phyloP scores from a whole-genome alignment of 1,139 yeast species.

The Eremothecium gossypii region DNA sequence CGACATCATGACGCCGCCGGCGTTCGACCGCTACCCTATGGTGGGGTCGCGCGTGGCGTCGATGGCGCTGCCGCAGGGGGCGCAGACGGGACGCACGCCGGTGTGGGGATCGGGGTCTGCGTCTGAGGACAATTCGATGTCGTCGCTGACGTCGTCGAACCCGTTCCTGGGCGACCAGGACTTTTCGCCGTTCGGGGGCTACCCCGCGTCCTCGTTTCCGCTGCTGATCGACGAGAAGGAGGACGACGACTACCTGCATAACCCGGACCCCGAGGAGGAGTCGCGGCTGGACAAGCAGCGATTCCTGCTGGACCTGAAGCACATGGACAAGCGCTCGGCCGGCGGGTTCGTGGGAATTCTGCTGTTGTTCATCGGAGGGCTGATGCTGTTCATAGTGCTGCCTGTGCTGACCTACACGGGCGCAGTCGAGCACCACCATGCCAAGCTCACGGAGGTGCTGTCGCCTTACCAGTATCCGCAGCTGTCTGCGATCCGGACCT shows the following conservation, averaged over 20 bases:
- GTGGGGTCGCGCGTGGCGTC: slow-evolving; percentile 43
- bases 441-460: slow-evolving; percentile 38
- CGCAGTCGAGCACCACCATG: slow-evolving; percentile 33
- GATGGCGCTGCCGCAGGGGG: slow-evolving; percentile 22
- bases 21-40: slow-evolving; percentile 51
- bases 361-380: slow-evolving; percentile 46
- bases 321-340: slow-evolving; percentile 50
- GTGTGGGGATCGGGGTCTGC: slow-evolving; percentile 16
- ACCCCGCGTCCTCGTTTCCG: slow-evolving; percentile 83
- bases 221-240: slow-evolving; percentile 81
- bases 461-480: slow-evolving; percentile 52
- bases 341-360: slow-evolving; percentile 53
- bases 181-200: slow-evolving; percentile 87
- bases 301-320: slow-evolving; percentile 47
- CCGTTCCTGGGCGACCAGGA: slow-evolving; percentile 37
- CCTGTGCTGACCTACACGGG: slow-evolving; percentile 76
- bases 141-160: slow-evolving; percentile 27
- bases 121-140: slow-evolving; percentile 22
- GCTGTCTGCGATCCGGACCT: slow-evolving; percentile 51
- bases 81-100: neutral
- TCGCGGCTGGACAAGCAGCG: slow-evolving; percentile 65
- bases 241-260: slow-evolving; percentile 84
- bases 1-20: slow-evolving; percentile 36
- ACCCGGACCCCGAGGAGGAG: slow-evolving; percentile 86
- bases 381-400: slow-evolving; percentile 56